Conservation (phyloP, 2,329 filamentous ascomycete species). For the Alternaria infectoria region DNA sequence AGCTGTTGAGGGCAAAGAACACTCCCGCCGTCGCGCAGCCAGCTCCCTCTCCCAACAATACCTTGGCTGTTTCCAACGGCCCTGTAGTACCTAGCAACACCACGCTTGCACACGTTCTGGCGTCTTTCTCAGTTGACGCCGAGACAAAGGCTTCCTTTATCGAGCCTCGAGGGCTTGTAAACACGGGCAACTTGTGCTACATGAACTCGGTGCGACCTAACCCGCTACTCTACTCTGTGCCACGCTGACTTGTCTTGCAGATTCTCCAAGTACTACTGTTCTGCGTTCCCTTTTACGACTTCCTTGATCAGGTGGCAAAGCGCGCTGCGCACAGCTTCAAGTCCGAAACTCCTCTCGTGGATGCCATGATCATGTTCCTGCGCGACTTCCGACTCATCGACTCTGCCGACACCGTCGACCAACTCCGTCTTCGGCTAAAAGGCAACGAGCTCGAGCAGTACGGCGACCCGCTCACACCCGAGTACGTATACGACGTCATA, state of each 20-base stretch:
- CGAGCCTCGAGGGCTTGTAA: slow-evolving; percentile 90
- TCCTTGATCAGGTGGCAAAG: slow-evolving; percentile 84
- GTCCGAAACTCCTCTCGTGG: slow-evolving; percentile 89
- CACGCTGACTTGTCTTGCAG: slow-evolving; percentile 57
- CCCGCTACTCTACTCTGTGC: not conserved
- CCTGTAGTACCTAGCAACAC: slow-evolving; percentile 58
- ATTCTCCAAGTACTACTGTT: slow-evolving; percentile 95
- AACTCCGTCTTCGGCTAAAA: slow-evolving; percentile 76
- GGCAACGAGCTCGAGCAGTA: slow-evolving; percentile 85
- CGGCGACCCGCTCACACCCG: slow-evolving; percentile 88
- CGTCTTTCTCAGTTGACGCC: slow-evolving; percentile 71
- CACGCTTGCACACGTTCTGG: slow-evolving; percentile 78
- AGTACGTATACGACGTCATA: slow-evolving; percentile 95
- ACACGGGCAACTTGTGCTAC: slow-evolving; percentile 99
- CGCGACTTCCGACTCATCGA: slow-evolving; percentile 87
- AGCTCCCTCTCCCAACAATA: slow-evolving; percentile 34
- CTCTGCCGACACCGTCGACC: slow-evolving; percentile 75
- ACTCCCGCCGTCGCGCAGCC: slow-evolving; percentile 37
- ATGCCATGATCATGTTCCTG: slow-evolving; percentile 98
- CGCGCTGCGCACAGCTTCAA: slow-evolving; percentile 90
- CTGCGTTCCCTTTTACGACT: slow-evolving; percentile 92
- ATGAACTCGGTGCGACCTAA: slow-evolving; percentile 88
- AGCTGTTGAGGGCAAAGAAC: slow-evolving; percentile 65
- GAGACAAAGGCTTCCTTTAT: slow-evolving; percentile 77
- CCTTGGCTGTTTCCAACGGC: slow-evolving; percentile 44